Conservation (phyloP, 2,329 filamentous ascomycete genomes). For the Fusarium lyarnte region DNA sequence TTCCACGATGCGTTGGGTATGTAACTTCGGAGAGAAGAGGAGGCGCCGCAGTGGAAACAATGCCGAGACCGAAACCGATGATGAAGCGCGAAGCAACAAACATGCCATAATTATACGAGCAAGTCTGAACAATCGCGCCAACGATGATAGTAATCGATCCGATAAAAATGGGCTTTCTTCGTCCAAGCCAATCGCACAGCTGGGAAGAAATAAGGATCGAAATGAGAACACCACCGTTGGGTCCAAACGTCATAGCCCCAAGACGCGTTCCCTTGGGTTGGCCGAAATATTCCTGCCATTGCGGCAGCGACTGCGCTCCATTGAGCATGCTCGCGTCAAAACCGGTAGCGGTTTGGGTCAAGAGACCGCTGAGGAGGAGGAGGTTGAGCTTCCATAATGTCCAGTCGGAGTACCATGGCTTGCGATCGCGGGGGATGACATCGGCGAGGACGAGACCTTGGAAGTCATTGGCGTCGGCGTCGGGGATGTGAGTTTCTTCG, state of each 20-base stretch:
- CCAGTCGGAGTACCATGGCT: constrained; percentile 36
- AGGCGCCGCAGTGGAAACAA: constrained; percentile 45
- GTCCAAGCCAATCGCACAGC: constrained; percentile 43
- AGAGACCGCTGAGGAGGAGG: constrained; percentile 44
- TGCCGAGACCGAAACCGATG: constrained; percentile 55
- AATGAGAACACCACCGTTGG: constrained; percentile 38
- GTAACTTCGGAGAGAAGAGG: constrained; percentile 50
- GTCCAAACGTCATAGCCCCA: constrained; percentile 44
- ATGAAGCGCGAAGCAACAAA: constrained; percentile 50
- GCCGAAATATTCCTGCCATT: constrained; percentile 46
- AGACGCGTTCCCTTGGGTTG: constrained; percentile 43
- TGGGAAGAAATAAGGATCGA: constrained; percentile 41
- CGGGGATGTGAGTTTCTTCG: constrained; percentile 22
- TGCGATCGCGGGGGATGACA: constrained; percentile 35
- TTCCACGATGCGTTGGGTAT: constrained; percentile 49
- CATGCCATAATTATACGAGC: constrained; percentile 46
- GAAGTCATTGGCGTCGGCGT: constrained; percentile 28
- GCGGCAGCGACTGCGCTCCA: constrained; percentile 46
- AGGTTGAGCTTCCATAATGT: constrained; percentile 46
- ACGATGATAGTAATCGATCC: constrained; percentile 44
- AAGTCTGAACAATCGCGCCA: constrained; percentile 43
- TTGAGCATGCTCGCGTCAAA: constrained; percentile 49
- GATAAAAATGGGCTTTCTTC: constrained; percentile 41
- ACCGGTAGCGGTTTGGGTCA: constrained; percentile 47
- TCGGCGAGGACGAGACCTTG: constrained; percentile 39